Base-by-base conservation (phyloP, 192 early-diverging fungal genomes). In the Backusella tarrabulga region DNA sequence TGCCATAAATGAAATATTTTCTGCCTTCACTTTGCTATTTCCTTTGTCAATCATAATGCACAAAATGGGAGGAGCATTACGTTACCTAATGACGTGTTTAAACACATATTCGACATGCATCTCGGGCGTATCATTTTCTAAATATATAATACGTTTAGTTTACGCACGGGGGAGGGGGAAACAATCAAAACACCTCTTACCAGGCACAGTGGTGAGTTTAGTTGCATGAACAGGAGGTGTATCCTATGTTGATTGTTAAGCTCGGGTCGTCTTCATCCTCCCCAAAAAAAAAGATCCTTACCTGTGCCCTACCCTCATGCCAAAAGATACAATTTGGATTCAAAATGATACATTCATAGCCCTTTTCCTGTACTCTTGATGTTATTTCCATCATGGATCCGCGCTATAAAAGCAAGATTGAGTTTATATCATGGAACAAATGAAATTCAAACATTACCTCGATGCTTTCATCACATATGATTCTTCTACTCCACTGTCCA, bases 381-480 rank as follows among this genome's bases (percentile, higher is more conserved):
- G 67, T 52, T 14, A 72, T 69, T 14, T 79, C 34, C 23, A 79
- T 38, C 77, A 83, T 79, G 17, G 81, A 83, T 38, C 81, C 81
- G 42, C 54, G 54, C 54, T 60, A 60, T 6, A 17, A 44, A 17
- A 14, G 32, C 32, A 32, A 15, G 42, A 3, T 17, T 26, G n/a
- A 21, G 34, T 19, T 54, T 6, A 15, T n/a, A 56, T 46, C 19
- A 38, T 26, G 14, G 19, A 42, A 69, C 42, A 44, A 44, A 44
- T 44, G 4, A 6, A 72, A 38, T 40, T 11, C 38, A 0, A 11
- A 3, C 34, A 40, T n/a, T 71, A 76, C 81, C 36, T 76, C 42
- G 6, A 83, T 77, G 29, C 29, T 79, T 34, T 83, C 74, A 67
- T 83, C 81, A 50, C 77, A 77, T 72, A 83, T 77, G 9, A 83